Evolutionary conservation across 1,284 basidiomycete species (phyloP).

Genomic region (Amylostereum areolatum): DNA sequence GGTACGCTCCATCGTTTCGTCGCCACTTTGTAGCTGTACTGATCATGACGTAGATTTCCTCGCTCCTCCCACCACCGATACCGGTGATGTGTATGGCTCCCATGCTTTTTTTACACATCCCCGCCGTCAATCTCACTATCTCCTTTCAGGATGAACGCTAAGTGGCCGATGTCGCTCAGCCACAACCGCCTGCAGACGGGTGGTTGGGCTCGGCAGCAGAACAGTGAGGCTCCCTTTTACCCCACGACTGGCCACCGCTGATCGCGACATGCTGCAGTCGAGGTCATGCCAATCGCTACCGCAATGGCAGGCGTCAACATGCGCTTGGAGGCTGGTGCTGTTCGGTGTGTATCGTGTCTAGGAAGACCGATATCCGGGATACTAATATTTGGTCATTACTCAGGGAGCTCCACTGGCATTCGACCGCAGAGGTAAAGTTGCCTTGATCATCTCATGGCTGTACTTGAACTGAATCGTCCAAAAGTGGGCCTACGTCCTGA

Average conservation of each 20-base stretch:
- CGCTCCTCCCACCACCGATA: constrained; percentile 62
- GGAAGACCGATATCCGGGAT: neutral
- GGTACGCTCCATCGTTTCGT: constrained; percentile 27
- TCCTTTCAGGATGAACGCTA: constrained; percentile 44
- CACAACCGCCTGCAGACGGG: constrained; percentile 66
- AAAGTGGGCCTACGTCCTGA: constrained; percentile 65
- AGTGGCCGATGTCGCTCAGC: constrained; percentile 68
- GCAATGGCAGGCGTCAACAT: constrained; percentile 67
- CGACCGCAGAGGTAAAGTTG: constrained; percentile 50
- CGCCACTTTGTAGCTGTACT: no score
- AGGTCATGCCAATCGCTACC: constrained; percentile 55
- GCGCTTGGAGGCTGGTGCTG: constrained; percentile 58
- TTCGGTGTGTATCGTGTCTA: constrained; percentile 37
- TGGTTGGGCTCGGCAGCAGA: constrained; percentile 71
- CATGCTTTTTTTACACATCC: neutral
- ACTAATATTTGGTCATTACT: neutral
- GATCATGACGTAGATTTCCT: constrained; percentile 33
- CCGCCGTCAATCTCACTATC: neutral
- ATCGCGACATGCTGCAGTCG: constrained; percentile 25
- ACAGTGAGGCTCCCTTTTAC: constrained; percentile 33
- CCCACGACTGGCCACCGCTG: no score
- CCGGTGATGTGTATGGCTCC: constrained; percentile 47
- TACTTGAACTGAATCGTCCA: neutral
- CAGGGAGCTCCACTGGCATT: constrained; percentile 75
- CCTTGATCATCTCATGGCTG: no score